A percentile compares a stretch with the other conserved stretches of the same genome.
phyloP scores from a whole-genome alignment of 2,329 filamentous ascomycete species.

The Atkinsonella hypoxylon region DNA sequence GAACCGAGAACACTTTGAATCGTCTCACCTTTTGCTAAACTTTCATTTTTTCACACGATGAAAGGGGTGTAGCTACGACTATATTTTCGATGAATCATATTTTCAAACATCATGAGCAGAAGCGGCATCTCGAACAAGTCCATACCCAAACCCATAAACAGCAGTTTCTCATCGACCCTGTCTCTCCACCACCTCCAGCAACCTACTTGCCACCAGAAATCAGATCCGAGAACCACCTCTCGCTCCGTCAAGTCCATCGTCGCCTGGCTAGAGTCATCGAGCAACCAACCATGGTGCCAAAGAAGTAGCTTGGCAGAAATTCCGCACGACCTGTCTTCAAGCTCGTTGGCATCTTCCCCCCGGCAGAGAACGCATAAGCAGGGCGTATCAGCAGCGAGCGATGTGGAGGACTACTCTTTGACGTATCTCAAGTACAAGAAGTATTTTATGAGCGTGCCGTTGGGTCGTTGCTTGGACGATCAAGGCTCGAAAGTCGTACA shows the following conservation, averaged over 20 bases:
- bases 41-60: no score
- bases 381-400: constrained; percentile 4
- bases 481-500: no score
- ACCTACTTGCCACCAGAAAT: neutral
- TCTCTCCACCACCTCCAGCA: neutral
- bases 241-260: constrained; percentile 21
- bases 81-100: no score
- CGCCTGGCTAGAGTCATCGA: constrained; percentile 18
- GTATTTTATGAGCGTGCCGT: constrained; percentile 19
- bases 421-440: constrained; percentile 20
- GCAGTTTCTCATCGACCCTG: constrained; percentile 19
- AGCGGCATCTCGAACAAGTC: constrained; percentile 9
- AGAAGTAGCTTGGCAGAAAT: neutral
- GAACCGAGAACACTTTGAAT: neutral
- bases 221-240: constrained; percentile 2
- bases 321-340: constrained; percentile 2
- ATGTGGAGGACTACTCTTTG: constrained; percentile 20
- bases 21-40: no score
- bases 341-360: constrained; percentile 1
- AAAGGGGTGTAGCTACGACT: no score
- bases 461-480: constrained; percentile 20
- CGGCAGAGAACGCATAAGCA: neutral
- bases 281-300: constrained; percentile 2
- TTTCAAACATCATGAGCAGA: constrained; percentile 6
- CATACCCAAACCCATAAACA: constrained; percentile 11